phyloP scores from a whole-genome alignment of 2,329 filamentous ascomycete genomes.

The Cordyceps tenuipes region DNA sequence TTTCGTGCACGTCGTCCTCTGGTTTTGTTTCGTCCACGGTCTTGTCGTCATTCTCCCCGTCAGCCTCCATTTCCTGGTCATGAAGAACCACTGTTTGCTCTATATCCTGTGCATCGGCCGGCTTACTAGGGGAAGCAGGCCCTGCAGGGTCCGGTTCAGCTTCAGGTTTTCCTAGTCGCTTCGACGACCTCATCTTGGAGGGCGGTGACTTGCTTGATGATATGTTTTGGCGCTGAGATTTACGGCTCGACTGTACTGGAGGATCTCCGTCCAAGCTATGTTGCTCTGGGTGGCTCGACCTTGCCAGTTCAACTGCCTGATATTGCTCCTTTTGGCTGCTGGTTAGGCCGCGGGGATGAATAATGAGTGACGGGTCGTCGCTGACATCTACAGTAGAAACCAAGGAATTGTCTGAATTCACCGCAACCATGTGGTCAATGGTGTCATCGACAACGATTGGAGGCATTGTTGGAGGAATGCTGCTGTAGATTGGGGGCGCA shows the following conservation, averaged over 20 bases:
- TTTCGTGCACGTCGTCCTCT: neutral
- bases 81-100: neutral
- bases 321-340: conserved; percentile 32
- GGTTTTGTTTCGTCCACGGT: neutral
- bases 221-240: neutral
- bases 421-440: neutral
- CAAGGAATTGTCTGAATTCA: neutral
- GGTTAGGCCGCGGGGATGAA: conserved; percentile 27
- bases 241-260: neutral
- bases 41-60: neutral
- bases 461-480: conserved; percentile 20
- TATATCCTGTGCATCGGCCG: neutral
- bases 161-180: neutral
- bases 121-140: neutral
- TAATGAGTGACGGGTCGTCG: conserved; percentile 23
- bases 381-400: conserved; percentile 17
- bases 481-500: conserved; percentile 12
- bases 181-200: neutral
- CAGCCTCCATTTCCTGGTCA: neutral
- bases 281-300: conserved; percentile 13
- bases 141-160: neutral
- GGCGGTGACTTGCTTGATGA: neutral
- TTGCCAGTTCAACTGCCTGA: conserved; percentile 17
- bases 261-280: neutral
- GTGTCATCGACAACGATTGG: neutral